Base-by-base conservation (phyloP, 2,329 filamentous ascomycete genomes). In the Didymella arachidicola region DNA sequence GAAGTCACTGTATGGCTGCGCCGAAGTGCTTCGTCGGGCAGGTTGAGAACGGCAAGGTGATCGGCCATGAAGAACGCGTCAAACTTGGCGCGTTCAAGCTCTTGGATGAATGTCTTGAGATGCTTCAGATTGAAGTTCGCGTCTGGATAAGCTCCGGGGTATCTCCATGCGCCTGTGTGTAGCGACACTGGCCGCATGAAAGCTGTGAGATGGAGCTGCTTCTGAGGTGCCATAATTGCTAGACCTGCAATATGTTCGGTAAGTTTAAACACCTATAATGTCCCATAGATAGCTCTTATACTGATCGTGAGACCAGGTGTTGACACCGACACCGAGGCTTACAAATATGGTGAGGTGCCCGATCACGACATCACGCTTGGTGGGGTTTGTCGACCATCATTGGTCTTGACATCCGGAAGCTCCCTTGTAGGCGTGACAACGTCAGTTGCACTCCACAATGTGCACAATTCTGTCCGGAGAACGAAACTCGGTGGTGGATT, bases 91-190 rank as follows among this genome's bases (percentile, higher is more conserved):
- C 61, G 62, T 47, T 78, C 74, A 0, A 78, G 64, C 73, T 51
- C 54, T 64, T 83, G 79, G 44, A 84, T 83, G 63, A 86, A 86
- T 0, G 78, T 77, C 45, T 34, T 34, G 5, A 86, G 72, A 61
- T 86, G 83, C 19, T 74, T 71, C 14, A 86, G 78, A 62, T 85
- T 85, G 79, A 86, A 86, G 73, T 86, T 86, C 52, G 84, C 84
- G 54, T 86, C 84, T 0, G 84, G 77, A 54, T 82, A 83, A 0
- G 83, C 74, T 3, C 81, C 82, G 0, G 83, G 83, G 61, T 85
- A 86, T 6, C 84, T 78, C 83, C 84, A 86, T 62, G 83, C 83
- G 30, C 84, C 82, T 2, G 82, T 84, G 61, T 86, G 83, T 10
- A 86, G 72, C 44, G 79, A 82, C 2, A 86, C 82, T 2, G 1